phyloP scores from a whole-genome alignment of 2,329 filamentous ascomycete genomes.

The Chaetomium sp. region DNA sequence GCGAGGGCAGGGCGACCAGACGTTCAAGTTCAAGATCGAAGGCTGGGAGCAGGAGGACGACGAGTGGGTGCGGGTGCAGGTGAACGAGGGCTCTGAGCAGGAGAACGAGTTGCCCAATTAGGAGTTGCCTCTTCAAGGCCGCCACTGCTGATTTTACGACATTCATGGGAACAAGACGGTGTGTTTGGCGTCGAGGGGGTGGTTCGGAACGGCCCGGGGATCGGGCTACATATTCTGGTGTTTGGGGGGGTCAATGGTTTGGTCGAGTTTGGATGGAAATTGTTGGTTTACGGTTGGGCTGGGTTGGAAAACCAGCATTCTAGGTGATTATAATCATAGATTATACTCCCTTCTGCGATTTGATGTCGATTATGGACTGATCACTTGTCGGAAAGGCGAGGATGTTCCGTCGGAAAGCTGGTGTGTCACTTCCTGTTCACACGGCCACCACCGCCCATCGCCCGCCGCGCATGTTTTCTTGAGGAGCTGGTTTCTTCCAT shows the following conservation, averaged over 20 bases:
- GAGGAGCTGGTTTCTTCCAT: not conserved
- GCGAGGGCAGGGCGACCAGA: slow-evolving; percentile 57
- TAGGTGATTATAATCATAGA: not conserved
- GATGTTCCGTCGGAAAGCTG: not conserved
- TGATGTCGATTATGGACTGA: not conserved
- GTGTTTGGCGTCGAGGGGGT: not conserved
- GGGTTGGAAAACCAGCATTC: not conserved
- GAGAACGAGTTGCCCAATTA: slow-evolving; percentile 26
- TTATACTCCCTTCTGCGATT: not conserved
- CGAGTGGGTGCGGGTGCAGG: too few relatives aligned
- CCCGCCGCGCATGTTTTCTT: not conserved
- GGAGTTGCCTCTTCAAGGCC: not conserved
- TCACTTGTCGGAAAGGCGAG: not conserved
- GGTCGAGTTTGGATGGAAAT: not conserved
- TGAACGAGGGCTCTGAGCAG: slow-evolving; percentile 51
- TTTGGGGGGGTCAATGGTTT: not conserved
- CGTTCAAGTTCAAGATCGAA: slow-evolving; percentile 59
- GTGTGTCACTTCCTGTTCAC: not conserved
- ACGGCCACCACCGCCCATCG: not conserved
- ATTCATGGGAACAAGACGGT: not conserved
- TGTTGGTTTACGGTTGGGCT: not conserved
- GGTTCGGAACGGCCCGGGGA: not conserved
- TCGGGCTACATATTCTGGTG: not conserved
- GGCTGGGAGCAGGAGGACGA: slow-evolving; percentile 50
- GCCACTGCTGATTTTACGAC: not conserved